Conservation (phyloP, 352 stramenopile genomes). For the Thalassiosira hispida region DNA sequence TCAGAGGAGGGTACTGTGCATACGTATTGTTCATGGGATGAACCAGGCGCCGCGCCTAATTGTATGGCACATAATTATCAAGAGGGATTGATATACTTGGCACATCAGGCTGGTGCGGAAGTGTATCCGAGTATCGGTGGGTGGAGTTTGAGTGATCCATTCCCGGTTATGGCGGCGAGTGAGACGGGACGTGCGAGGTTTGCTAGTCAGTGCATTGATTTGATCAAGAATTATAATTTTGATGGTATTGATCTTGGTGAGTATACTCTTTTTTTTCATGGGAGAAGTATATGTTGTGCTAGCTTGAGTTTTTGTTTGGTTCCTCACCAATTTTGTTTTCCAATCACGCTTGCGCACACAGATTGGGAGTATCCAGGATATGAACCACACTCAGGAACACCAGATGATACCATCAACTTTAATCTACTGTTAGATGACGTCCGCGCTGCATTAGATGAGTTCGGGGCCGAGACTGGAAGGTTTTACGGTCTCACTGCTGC, state of each 20-base stretch:
- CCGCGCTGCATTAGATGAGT: conserved; percentile 16
- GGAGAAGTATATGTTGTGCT: neutral
- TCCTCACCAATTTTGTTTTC: too few relatives aligned
- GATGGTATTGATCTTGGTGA: conserved; percentile 43
- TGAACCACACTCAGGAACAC: conserved; percentile 3
- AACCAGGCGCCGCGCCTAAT: neutral
- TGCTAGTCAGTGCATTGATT: conserved; percentile 23
- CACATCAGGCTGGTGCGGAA: conserved; percentile 26
- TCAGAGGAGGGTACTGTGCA: neutral
- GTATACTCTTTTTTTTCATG: neutral
- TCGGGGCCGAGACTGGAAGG: conserved; percentile 15
- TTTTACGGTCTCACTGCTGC: conserved; percentile 29
- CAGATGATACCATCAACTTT: conserved; percentile 29
- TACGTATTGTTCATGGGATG: conserved; percentile 28
- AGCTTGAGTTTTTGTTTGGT: neutral
- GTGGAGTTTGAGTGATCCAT: too few relatives aligned
- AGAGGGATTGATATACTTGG: conserved; percentile 35
- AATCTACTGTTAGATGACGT: conserved; percentile 38
- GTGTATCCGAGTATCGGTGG: too few relatives aligned
- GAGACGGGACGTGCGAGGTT: conserved; percentile 2
- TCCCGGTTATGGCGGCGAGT: conserved; percentile 20
- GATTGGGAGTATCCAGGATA: conserved; percentile 12
- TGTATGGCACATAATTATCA: conserved; percentile 27
- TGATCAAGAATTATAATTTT: conserved; percentile 35
- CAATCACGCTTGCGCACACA: neutral